phyloP scores from a whole-genome alignment of 176 grass and related monocot genomes.

The Avena insularis region DNA sequence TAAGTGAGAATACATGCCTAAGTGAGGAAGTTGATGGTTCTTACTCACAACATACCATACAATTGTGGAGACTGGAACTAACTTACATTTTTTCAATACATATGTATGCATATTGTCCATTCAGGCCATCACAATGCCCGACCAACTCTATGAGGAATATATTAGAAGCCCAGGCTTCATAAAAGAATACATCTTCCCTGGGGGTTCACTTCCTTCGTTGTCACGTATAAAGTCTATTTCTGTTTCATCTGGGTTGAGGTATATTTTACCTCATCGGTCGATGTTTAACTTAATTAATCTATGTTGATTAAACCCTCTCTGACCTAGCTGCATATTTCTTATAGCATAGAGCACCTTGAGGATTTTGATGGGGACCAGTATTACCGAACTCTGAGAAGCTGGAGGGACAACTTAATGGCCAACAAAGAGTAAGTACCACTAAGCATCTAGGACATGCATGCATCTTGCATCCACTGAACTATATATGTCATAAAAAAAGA shows the following conservation, averaged over 20 bases:
- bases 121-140: slow-evolving; percentile 54
- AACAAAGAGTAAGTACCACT: slow-evolving; percentile 51
- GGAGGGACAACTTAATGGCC: slow-evolving; percentile 53
- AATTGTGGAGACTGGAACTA: not conserved
- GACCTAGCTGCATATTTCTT: not conserved
- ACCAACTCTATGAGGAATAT: slow-evolving; percentile 63
- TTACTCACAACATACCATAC: not conserved
- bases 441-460: no score
- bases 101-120: slow-evolving; percentile 44
- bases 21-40: not conserved
- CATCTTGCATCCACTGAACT: no score
- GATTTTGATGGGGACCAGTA: slow-evolving; percentile 60
- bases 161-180: slow-evolving; percentile 73
- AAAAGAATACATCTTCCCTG: slow-evolving; percentile 76
- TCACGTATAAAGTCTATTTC: slow-evolving; percentile 59
- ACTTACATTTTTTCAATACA: not conserved
- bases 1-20: not conserved
- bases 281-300: not conserved
- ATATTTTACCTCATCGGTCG: not conserved
- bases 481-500: no score
- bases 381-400: slow-evolving; percentile 52
- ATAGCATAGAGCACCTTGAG: slow-evolving; percentile 60
- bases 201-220: slow-evolving; percentile 65
- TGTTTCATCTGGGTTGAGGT: slow-evolving; percentile 54
- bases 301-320: not conserved